Evolutionary conservation across 768 basidiomycete genomes (phyloP).

Genomic region (Krasilnikovozyma curviuscula): DNA sequence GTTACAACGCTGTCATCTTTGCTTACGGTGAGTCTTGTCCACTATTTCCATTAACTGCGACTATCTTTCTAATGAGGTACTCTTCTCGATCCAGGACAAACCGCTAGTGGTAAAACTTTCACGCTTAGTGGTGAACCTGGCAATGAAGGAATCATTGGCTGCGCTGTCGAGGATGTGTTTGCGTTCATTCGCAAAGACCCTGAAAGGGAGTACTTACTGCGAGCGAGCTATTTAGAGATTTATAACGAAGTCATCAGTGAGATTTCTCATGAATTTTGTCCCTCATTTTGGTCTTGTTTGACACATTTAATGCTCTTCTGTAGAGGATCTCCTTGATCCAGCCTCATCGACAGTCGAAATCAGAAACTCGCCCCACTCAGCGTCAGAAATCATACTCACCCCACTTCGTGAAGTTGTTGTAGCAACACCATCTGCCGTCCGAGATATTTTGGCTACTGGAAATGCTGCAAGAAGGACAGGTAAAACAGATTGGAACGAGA

Average conservation of each 20-base stretch:
- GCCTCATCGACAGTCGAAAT: constrained; percentile 31
- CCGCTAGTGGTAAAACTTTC: constrained; percentile 61
- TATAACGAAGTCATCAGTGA: constrained; percentile 43
- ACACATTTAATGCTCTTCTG: not conserved
- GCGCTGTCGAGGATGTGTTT: constrained; percentile 82
- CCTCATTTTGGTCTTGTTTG: not conserved
- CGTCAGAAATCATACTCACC: constrained; percentile 8
- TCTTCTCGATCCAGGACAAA: constrained; percentile 24
- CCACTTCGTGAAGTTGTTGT: constrained; percentile 83
- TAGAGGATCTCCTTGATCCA: constrained; percentile 44
- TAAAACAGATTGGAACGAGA: constrained; percentile 95
- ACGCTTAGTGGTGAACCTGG: constrained; percentile 58
- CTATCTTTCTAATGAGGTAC: not conserved
- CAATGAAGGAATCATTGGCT: constrained; percentile 92
- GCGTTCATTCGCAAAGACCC: constrained; percentile 53
- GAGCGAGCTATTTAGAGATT: constrained; percentile 90
- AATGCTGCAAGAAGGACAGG: constrained; percentile 77
- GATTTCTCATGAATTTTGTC: not conserved
- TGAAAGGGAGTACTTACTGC: constrained; percentile 71
- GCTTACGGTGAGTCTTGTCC: constrained; percentile 52
- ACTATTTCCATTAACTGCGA: not conserved
- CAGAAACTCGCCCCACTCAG: constrained; percentile 1
- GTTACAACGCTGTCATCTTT: constrained; percentile 88
- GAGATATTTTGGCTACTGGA: constrained; percentile 64
- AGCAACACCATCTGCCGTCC: constrained; percentile 68